Conservation (phyloP, 768 basidiomycete species). For the Mycena capillaripes region DNA sequence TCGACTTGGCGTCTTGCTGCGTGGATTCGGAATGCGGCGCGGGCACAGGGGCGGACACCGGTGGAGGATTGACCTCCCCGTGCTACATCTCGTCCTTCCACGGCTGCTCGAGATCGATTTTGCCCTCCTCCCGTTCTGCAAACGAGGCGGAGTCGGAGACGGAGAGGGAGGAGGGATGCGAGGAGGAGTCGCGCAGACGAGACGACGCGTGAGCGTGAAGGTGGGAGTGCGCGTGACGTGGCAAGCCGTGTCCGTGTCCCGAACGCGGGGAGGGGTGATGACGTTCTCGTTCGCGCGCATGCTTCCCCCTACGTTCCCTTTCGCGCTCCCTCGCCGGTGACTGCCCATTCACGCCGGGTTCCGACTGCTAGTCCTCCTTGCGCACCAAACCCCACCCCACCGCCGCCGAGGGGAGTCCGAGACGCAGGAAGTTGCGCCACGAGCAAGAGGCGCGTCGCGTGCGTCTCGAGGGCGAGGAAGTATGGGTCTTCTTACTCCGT, state of each 20-base stretch:
- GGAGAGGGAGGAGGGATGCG: too few species aligned
- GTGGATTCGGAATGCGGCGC: too few species aligned
- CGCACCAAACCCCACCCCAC: constrained; percentile 61
- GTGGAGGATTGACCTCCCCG: too few species aligned
- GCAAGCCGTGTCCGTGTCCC: too few species aligned
- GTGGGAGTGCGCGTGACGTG: neutral
- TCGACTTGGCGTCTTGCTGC: constrained; percentile 42
- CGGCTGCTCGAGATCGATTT: neutral
- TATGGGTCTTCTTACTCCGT: neutral
- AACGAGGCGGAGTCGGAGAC: too few species aligned
- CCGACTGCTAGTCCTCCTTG: too few species aligned
- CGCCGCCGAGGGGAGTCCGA: constrained; percentile 46
- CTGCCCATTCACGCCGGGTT: too few species aligned
- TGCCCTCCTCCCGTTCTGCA: constrained; percentile 32
- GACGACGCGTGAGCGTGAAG: neutral
- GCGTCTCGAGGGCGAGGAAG: constrained; percentile 33
- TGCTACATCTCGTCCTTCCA: constrained; percentile 38
- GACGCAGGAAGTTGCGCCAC: constrained; percentile 54
- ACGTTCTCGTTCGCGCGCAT: neutral
- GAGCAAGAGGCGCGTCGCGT: constrained; percentile 57
- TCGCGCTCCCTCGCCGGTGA: neutral
- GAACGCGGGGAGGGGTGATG: neutral
- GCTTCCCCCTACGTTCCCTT: too few species aligned
- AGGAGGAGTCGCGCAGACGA: too few species aligned
- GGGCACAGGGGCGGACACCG: too few species aligned